Evolutionary conservation across 805 yeast species (phyloP), one percentile per base, ranked within the genome.

Genomic region (Candida nemodendra): DNA sequence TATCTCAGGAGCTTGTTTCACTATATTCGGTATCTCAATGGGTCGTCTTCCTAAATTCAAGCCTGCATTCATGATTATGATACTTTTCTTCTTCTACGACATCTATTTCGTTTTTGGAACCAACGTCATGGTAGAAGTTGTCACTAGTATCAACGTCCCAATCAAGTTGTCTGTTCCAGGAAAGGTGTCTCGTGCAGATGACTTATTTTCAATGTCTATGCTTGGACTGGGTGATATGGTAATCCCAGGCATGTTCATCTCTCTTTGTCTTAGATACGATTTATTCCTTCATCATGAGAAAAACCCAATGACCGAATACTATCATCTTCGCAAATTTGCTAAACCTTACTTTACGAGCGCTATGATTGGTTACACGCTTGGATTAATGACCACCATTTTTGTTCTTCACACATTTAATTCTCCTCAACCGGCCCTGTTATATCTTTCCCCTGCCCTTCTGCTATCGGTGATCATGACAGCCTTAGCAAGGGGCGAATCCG

Each of bases 381-480:
- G 78, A 0, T 52, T 82, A 27, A 16, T 56, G 0, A 32, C 51
- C 0, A 75, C 87, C 1, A 57, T 71, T 33, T 47, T 43, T 2
- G 73, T 68, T 3, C 55, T 73, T 34, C 59, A 62, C 22, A 34
- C 51, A 3, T 73, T 50, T 43, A 49, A 68, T 1, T 55, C 51
- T 9, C 86, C 79, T 1, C 89, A 81, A 57, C 89, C 89, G 1
- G 88, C 88, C 0, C 60, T 83, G 44, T 53, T 83, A 14, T 82
- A 80, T 51, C 56, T 82, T 18, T 79, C 79, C 4, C 89, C 89
- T 4, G 50, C 62, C 4, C 30, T 72, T 19, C 23, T 66, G 0
- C 7, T 64, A 0, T 59, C 71, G 0, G 64, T 69, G 1, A n/a
- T 59, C 0, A 25, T 51, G 0, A 47, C 61, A 0, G 76, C 76